Base-by-base conservation (phyloP, 2,329 filamentous ascomycete species). In the Fusarium anguioides region DNA sequence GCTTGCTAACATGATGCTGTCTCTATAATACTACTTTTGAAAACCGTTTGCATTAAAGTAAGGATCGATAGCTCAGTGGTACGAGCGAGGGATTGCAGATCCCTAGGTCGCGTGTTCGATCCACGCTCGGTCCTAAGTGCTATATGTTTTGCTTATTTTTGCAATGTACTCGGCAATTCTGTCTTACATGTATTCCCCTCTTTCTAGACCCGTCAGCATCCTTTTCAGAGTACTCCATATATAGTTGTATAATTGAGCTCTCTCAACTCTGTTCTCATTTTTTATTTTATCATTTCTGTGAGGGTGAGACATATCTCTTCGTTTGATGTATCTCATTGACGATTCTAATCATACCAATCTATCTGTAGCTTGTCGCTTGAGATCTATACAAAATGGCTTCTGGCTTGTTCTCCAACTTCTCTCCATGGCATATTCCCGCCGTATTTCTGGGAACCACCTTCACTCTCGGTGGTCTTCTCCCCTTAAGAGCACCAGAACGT, bases 401-500 rank as follows among this genome's bases (percentile, higher is more conserved):
- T 5, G 63, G 57, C 8, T 20, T 47, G 7, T 42, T 69, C 18
- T 57, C 63, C 4, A 33, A 47, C 14, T 66, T 72, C 33, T 61
- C 69, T 11, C 56, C 60, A 7, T 72, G 66, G 64, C 75, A 77
- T 44, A 68, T 73, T 36, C 72, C 73, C 3, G 63, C 69, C 9
- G 44, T 75, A 14, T 72, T 75, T 4, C 58, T 77, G 18, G 76
- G 74, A 20, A 75, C 73, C 20, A 62, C 72, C 10, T 72, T 72
- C 18, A 75, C 72, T 6, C 66, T 79, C 44, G 76, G 76, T 21
- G 75, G 76, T 14, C 60, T 77, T 31, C 69, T 77, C 8, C 78
- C 77, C 15, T 65, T 79, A 33, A 75, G 70, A 65, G 74, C 75
- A 49, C 68, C 76, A 4, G 50, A 69, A 21, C 70, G 64, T 24